phyloP scores from a whole-genome alignment of 106 monocot genomes.

The Dendrobium nobile region DNA sequence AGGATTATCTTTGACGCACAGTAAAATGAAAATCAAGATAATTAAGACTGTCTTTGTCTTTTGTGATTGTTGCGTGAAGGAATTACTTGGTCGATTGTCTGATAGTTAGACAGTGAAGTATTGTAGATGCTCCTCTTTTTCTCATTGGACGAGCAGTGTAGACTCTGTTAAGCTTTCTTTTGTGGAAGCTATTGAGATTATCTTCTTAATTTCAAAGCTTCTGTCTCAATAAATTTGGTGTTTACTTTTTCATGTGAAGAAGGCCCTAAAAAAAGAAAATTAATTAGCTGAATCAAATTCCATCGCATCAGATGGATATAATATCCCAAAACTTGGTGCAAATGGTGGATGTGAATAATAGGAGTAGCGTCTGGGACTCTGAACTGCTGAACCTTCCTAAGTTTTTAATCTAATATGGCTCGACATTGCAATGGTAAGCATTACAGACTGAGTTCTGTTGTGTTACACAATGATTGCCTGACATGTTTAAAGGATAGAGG shows the following conservation, averaged over 20 bases:
- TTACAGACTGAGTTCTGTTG: too few species aligned
- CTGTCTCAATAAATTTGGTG: neutral
- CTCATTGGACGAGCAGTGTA: constrained; percentile 69
- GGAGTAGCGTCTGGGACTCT: constrained; percentile 69
- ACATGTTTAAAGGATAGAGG: constrained; percentile 71
- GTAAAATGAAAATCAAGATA: neutral
- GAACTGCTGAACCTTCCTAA: constrained; percentile 44
- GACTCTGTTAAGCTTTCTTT: constrained; percentile 59
- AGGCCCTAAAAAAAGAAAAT: too few species aligned
- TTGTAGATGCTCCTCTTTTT: constrained; percentile 66
- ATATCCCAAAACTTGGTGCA: constrained; percentile 43
- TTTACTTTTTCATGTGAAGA: neutral
- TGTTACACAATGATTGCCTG: constrained; percentile 9
- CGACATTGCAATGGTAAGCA: constrained; percentile 42
- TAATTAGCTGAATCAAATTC: neutral
- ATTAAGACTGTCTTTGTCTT: neutral
- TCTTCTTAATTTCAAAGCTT: constrained; percentile 55
- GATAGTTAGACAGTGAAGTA: constrained; percentile 72
- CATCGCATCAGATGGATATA: constrained; percentile 74
- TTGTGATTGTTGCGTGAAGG: neutral
- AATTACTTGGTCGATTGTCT: constrained; percentile 75
- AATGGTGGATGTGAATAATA: constrained; percentile 60
- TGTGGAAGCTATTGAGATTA: constrained; percentile 44
- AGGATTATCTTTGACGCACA: too few species aligned
- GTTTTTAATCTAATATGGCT: constrained; percentile 70